Conservation (phyloP, 2,329 filamentous ascomycete species). For the Phyllosticta citriasiana region DNA sequence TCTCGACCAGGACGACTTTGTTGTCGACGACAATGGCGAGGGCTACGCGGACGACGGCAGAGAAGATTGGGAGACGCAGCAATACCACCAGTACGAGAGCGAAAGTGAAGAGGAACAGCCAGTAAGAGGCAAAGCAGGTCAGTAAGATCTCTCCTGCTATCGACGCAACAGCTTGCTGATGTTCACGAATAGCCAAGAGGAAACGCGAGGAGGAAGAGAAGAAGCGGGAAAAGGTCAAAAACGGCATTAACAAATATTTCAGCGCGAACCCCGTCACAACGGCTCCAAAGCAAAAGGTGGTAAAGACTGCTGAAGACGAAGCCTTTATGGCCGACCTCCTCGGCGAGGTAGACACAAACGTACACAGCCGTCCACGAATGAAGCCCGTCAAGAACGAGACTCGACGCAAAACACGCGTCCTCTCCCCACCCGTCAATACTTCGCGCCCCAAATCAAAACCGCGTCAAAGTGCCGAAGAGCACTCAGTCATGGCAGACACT, state of each 20-base stretch:
- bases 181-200: slow-evolving; percentile 55
- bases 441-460: slow-evolving; percentile 20
- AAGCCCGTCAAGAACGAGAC: slow-evolving; percentile 63
- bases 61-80: slow-evolving; percentile 57
- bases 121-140: slow-evolving; percentile 49
- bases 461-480: slow-evolving; percentile 27
- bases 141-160: background rate
- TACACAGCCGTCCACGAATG: slow-evolving; percentile 47
- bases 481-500: slow-evolving; percentile 32
- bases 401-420: slow-evolving; percentile 65
- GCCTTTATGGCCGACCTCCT: slow-evolving; percentile 79
- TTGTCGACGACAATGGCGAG: slow-evolving; percentile 95
- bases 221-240: slow-evolving; percentile 76
- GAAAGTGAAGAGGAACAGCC: slow-evolving; percentile 65
- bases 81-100: slow-evolving; percentile 49
- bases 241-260: slow-evolving; percentile 92
- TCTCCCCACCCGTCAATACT: slow-evolving; percentile 61
- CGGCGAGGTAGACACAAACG: slow-evolving; percentile 76
- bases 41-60: slow-evolving; percentile 95
- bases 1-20: slow-evolving; percentile 91
- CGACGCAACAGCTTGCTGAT: background rate
- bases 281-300: slow-evolving; percentile 73
- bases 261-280: slow-evolving; percentile 56
- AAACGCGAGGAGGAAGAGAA: slow-evolving; percentile 81
- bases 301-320: slow-evolving; percentile 77